Evolutionary conservation across 2,329 filamentous ascomycete genomes (phyloP).

Genomic region (Biscogniauxia mediterranea): DNA sequence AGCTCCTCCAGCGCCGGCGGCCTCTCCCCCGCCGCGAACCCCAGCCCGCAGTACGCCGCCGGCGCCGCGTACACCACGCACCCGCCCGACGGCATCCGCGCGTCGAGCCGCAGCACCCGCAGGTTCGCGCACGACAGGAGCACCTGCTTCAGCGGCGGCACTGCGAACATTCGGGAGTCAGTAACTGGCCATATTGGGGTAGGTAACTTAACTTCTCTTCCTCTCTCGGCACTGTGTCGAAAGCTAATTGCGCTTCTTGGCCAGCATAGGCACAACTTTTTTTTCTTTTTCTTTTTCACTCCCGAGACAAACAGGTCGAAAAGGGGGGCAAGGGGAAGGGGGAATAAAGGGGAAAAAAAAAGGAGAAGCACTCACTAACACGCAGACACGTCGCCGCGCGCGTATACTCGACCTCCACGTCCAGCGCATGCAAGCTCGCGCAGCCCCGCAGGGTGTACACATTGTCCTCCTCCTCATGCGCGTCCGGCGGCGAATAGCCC

Average conservation of each 20-base stretch:
- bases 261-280: too few species aligned
- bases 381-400: not conserved
- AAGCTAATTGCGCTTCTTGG: too few species aligned
- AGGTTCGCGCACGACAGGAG: constrained; percentile 13
- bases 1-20: constrained; percentile 9
- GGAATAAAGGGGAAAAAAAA: too few species aligned
- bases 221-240: too few species aligned
- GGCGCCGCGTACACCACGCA: not conserved
- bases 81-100: not conserved
- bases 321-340: too few species aligned
- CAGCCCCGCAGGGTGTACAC: not conserved
- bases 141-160: constrained; percentile 6
- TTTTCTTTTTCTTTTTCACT: too few species aligned
- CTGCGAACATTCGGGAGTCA: too few species aligned
- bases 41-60: constrained; percentile 7
- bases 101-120: constrained; percentile 4
- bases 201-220: too few species aligned
- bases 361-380: too few species aligned
- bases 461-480: not conserved
- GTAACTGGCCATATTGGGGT: too few species aligned
- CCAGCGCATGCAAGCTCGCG: constrained; percentile 7
- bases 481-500: too few species aligned
- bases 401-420: not conserved
- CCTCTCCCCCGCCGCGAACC: constrained; percentile 8
- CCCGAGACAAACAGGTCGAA: too few species aligned